Evolutionary conservation across 2,329 filamentous ascomycete species (phyloP).

Genomic region (Macrophomina tecta): DNA sequence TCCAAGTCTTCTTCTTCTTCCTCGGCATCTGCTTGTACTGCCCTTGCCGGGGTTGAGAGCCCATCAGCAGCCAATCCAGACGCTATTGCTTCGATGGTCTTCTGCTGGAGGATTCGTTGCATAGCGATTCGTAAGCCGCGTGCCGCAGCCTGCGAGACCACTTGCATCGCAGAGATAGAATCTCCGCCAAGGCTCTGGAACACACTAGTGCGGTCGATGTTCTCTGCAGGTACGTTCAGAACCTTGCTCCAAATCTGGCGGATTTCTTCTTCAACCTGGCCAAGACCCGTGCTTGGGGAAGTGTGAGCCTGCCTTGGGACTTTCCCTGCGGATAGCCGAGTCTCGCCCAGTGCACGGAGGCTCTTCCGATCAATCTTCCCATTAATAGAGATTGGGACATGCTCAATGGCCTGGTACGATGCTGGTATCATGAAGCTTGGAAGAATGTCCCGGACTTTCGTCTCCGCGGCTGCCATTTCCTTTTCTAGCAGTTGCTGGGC

Average conservation of each 20-base stretch:
- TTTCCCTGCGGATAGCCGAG: not conserved
- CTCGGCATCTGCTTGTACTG: constrained; percentile 31
- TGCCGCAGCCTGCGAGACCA: constrained; percentile 55
- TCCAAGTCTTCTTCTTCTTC: constrained; percentile 38
- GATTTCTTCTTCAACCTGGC: not conserved
- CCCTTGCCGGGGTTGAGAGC: not conserved
- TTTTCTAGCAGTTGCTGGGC: constrained; percentile 34
- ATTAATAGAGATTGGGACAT: not conserved
- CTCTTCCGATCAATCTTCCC: constrained; percentile 4
- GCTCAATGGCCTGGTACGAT: not conserved
- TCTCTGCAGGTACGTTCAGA: not conserved
- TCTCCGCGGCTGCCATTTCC: not conserved
- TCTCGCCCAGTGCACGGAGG: not conserved
- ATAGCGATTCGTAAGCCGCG: constrained; percentile 53
- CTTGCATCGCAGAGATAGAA: constrained; percentile 53
- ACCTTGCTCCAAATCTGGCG: not conserved
- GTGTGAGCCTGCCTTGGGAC: not conserved
- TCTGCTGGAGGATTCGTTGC: constrained; percentile 56
- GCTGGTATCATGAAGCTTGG: constrained; percentile 13
- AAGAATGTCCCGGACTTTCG: not conserved
- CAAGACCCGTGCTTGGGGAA: constrained; percentile 36
- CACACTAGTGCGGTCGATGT: not conserved
- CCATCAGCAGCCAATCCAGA: constrained; percentile 31
- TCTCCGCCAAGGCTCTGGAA: constrained; percentile 11
- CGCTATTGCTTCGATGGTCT: constrained; percentile 49